These are phyloP conservation scores for Annulohypoxylon nitens DNA, from an alignment of 495 filamentous ascomycete species.

Conservation along the genomic window DNA sequence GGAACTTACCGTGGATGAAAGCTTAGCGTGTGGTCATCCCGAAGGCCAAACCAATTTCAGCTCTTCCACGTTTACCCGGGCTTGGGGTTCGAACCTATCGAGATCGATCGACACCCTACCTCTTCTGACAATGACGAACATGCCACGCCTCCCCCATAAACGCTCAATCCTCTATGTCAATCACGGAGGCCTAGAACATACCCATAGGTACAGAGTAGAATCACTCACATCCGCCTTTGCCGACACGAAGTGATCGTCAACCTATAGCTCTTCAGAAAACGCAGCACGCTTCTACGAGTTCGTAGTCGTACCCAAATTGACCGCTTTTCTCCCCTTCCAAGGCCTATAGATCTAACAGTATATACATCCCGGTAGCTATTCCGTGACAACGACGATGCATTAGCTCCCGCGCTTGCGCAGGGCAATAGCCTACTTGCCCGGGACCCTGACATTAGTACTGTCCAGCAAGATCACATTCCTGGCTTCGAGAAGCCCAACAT, in stretches of 20 bases:
- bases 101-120: slow-evolving; percentile 3
- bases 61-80: background rate
- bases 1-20: background rate
- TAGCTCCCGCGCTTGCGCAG: background rate
- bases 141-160: background rate
- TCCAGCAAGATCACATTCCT: background rate
- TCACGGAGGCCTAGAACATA: background rate
- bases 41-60: background rate
- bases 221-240: background rate
- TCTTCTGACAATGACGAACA: background rate
- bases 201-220: background rate
- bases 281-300: background rate
- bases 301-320: background rate
- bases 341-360: background rate
- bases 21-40: background rate
- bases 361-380: background rate
- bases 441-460: background rate
- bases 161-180: background rate
- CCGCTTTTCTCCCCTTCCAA: background rate
- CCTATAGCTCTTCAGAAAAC: background rate
- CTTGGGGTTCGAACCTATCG: slow-evolving; percentile 7
- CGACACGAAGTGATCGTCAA: background rate
- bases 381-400: background rate
- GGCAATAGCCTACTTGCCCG: background rate
- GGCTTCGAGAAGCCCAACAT: background rate